Conservation (phyloP, 2,329 filamentous ascomycete species). For the Neofusicoccum kwambonambiense region DNA sequence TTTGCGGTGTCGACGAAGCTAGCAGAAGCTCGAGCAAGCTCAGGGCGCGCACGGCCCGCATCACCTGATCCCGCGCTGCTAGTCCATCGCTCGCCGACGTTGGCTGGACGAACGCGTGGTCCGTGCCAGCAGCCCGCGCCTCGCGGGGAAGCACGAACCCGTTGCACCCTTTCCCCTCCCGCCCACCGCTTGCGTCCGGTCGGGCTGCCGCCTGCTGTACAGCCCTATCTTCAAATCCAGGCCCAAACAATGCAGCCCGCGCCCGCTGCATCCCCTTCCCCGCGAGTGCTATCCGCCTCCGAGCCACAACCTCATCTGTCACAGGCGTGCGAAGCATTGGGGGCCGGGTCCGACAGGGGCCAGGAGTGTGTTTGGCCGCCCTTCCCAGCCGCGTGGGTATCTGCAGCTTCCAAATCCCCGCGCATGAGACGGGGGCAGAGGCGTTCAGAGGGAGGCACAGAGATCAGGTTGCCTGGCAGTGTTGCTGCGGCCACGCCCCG, state of each 20-base stretch:
- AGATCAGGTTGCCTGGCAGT: slow-evolving; percentile 2
- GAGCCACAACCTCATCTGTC: not conserved
- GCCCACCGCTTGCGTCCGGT: not conserved
- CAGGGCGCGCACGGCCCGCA: slow-evolving; percentile 2
- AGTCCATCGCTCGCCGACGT: not conserved
- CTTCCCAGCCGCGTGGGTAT: slow-evolving; percentile 3
- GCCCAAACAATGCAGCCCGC: not conserved
- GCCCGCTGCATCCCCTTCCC: not conserved
- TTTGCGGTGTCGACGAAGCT: not conserved
- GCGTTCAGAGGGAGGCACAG: not conserved
- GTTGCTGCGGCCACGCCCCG: not conserved
- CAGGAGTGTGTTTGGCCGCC: not conserved
- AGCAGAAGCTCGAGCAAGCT: slow-evolving; percentile 8
- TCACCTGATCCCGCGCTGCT: slow-evolving; percentile 6
- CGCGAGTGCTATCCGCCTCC: not conserved
- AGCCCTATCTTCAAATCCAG: slow-evolving; percentile 2
- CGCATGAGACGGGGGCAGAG: not conserved
- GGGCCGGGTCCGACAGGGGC: not conserved
- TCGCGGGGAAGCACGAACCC: slow-evolving; percentile 13
- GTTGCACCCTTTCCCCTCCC: slow-evolving; percentile 8
- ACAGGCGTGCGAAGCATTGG: not conserved
- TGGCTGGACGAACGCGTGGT: slow-evolving; percentile 13
- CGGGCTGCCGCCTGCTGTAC: slow-evolving; percentile 1
- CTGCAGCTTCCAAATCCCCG: slow-evolving; percentile 4
- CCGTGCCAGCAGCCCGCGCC: slow-evolving; percentile 1